Evolutionary conservation across 257 asterid genomes (phyloP), one percentile per base, ranked within the genome.

Genomic region (Scutellaria baicalensis): DNA sequence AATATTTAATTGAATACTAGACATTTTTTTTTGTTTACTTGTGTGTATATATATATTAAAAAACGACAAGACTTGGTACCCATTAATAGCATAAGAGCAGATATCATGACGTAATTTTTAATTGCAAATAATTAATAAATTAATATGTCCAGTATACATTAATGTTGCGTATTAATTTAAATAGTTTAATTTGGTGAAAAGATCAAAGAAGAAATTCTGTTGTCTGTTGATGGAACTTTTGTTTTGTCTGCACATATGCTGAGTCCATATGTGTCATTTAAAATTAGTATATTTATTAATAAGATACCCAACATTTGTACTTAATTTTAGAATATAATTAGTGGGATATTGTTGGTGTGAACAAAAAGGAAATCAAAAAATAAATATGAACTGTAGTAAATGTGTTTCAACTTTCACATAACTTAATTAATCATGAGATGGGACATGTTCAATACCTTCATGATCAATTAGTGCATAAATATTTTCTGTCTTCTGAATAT

Each of bases 161-260:
- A 58, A 58, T 58, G 44, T 58, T 2, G 14, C 13, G 20, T 58
- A 35, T 58, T 31, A 31, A 23, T 56, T 57, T 8, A 27, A 27
- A 27, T 27, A 27, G 33, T 58, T 31, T 35, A 36, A 23, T 35
- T 31, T 18, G n/a, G 27, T 40, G 21, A 78, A 67, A 27, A 27
- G 33, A 68, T 63, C 73, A 35, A 16, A 20, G 66, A 74, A 57
- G 72, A 68, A 55, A 73, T 68, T 78, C 64, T 48, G 52, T 40
- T 68, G 66, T 62, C 71, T 13, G 63, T 14, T 6, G 75, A 70
- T 65, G 61, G 57, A 35, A 9, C 63, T 40, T 14, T 12, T 33
- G 40, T 75, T 68, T 74, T 74, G 77, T 72, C 77, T 18, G 7
- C 21, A 63, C n/a, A 13, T 52, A 52, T 9, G 36, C 20, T 14